These are phyloP conservation scores for Candida krabiensis DNA, from an alignment of 805 yeast genomes.

Conservation along the genomic window DNA sequence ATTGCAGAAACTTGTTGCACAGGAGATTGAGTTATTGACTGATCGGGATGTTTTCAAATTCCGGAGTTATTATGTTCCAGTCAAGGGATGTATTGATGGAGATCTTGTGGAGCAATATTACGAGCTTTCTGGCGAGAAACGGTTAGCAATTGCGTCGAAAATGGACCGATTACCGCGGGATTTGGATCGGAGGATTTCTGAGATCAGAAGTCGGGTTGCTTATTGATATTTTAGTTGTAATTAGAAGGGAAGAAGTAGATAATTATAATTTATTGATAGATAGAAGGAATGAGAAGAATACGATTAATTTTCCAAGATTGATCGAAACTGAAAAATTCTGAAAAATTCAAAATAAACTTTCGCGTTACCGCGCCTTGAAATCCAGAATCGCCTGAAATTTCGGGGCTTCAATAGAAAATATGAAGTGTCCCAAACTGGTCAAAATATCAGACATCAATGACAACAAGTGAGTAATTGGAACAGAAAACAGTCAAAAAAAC, in stretches of 20 bases:
- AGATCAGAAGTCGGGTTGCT: constrained; percentile 44
- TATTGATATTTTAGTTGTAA: constrained; percentile 12
- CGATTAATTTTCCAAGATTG: neutral
- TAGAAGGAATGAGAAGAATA: neutral
- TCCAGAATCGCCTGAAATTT: too few relatives aligned
- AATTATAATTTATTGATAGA: too few relatives aligned
- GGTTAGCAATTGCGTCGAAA: constrained; percentile 38
- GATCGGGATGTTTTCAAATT: constrained; percentile 69
- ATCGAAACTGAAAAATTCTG: too few relatives aligned
- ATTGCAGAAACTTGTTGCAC: constrained; percentile 49
- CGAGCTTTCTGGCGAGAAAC: constrained; percentile 34
- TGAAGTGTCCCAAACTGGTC: too few relatives aligned
- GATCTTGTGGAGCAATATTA: constrained; percentile 70
- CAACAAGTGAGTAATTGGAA: too few relatives aligned
- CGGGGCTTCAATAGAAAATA: too few relatives aligned
- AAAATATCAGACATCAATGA: too few relatives aligned
- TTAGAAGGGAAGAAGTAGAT: neutral
- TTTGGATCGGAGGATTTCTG: constrained; percentile 51
- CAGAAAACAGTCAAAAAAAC: too few relatives aligned
- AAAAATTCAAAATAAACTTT: too few relatives aligned
- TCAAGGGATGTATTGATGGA: constrained; percentile 79
- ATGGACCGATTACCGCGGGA: constrained; percentile 50
- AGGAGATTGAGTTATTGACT: constrained; percentile 41
- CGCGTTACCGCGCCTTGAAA: too few relatives aligned
- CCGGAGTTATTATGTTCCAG: constrained; percentile 82